Evolutionary conservation across 108 stramenopile genomes (phyloP).

Genomic region (Nitzschia sp.): DNA sequence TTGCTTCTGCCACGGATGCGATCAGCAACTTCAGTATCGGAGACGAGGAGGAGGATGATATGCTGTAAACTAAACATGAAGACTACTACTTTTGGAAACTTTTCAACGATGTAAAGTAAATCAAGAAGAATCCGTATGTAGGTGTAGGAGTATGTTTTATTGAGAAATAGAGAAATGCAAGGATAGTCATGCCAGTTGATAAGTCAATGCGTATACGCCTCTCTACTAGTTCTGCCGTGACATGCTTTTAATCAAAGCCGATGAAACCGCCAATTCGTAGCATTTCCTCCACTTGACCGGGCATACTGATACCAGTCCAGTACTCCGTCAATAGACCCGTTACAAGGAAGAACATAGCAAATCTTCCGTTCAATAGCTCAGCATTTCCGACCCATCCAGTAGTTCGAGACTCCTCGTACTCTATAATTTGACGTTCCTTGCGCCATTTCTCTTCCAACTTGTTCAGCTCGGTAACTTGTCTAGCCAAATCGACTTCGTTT

Average conservation of each 20-base stretch:
- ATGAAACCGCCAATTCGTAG: slow-evolving; percentile 86
- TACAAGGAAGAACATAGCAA: slow-evolving; percentile 93
- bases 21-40: slow-evolving; percentile 48
- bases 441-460: slow-evolving; percentile 77
- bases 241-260: slow-evolving; percentile 49
- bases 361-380: slow-evolving; percentile 83
- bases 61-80: slow-evolving; percentile 13
- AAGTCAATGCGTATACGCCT: no score
- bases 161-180: no score
- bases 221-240: not conserved
- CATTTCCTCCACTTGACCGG: slow-evolving; percentile 93
- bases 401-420: slow-evolving; percentile 69
- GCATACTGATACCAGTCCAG: slow-evolving; percentile 90
- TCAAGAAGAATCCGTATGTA: no score
- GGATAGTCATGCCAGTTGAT: no score
- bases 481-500: slow-evolving; percentile 76
- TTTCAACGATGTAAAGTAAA: no score
- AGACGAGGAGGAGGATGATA: slow-evolving; percentile 46
- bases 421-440: slow-evolving; percentile 53
- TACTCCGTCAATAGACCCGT: slow-evolving; percentile 92
- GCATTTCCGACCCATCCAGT: slow-evolving; percentile 78
- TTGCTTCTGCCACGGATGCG: slow-evolving; percentile 35
- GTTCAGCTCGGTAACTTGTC: slow-evolving; percentile 69
- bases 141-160: no score
- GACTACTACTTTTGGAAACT: no score